Percentiles rank a stretch among this genome's conserved stretches.
Evolutionary conservation across 164 flowering plant genomes (phyloP).

Genomic region (Dillenia turbinata): DNA sequence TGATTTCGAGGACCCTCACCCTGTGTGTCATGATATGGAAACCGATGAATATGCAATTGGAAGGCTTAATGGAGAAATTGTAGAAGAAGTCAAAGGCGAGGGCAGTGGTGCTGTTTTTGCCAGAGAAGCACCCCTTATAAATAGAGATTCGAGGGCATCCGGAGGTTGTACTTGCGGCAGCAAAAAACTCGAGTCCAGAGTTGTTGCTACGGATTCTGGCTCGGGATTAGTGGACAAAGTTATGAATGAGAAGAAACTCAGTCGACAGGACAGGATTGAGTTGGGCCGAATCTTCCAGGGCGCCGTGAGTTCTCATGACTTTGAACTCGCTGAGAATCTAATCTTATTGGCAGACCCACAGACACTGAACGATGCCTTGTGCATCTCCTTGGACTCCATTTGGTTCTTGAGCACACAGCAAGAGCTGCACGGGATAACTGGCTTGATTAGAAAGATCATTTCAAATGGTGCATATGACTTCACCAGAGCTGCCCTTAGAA

Average conservation of each 20-base stretch:
- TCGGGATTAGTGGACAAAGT: conserved; percentile 37
- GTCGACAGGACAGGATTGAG: conserved; percentile 77
- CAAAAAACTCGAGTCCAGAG: conserved; percentile 56
- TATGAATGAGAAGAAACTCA: conserved; percentile 57
- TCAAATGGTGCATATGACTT: conserved; percentile 83
- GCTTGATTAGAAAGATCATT: conserved; percentile 69
- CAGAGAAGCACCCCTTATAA: conserved; percentile 56
- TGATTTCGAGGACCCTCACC: conserved; percentile 4
- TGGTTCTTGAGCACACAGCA: conserved; percentile 78
- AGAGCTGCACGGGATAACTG: conserved; percentile 66
- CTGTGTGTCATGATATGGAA: conserved; percentile 43
- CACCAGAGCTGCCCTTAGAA: conserved; percentile 89
- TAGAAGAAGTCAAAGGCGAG: conserved; percentile 37
- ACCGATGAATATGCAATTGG: conserved; percentile 27
- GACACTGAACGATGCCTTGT: conserved; percentile 81
- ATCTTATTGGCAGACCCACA: conserved; percentile 75
- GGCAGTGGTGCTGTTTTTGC: conserved; percentile 57
- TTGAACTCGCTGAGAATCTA: conserved; percentile 82
- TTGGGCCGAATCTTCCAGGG: conserved; percentile 71
- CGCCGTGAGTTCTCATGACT: conserved; percentile 83
- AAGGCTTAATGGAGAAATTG: conserved; percentile 13
- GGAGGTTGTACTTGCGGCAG: conserved; percentile 38
- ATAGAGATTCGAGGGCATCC: conserved; percentile 26
- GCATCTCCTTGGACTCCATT: conserved; percentile 81
- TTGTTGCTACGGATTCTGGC: conserved; percentile 34